Evolutionary conservation across 768 basidiomycete species (phyloP), one percentile per base, ranked within the genome.

Genomic region (Lentinula guzmanii): DNA sequence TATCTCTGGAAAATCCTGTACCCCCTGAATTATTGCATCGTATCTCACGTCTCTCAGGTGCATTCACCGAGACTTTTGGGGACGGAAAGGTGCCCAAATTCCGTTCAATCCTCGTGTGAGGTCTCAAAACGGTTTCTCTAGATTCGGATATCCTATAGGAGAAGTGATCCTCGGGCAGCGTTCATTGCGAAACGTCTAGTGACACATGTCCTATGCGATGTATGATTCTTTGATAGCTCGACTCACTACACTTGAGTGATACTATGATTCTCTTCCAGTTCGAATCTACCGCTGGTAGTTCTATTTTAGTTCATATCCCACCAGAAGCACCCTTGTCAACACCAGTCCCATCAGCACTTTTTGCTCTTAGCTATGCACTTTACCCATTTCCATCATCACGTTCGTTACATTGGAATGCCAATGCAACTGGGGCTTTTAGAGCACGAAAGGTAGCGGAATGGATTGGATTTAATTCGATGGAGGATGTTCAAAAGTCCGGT

Each of bases 21-120:
- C 73, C 70, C 0, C 66, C 73, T 9, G 80, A 82, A 58, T 63
- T 84, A n/a, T 65, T 87, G 21, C 83, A 85, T 62, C 79, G 77
- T 31, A 83, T 92, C 62, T 92, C 91, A n/a, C 84, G 87, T 57
- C 61, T 83, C 18, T 79, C 87, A 6, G 84, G 83, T 48, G 89
- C 86, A 4, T 85, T 86, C 64, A 70, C 85, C 4, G 86, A 89
- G 68, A 79, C 78, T 61, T 66, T 77, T 31, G 79, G 78, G 45
- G 72, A 75, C 58, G 79, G 81, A 62, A 76, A 78, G 72, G 86
- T 84, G 64, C 16, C 18, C 1, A 24, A 53, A 2, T 24, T 41
- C 39, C 18, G 21, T 6, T 28, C 3, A 62, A 70, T 46, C 46
- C 54, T 48, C 3, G 34, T 46, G 15, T 54, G 42, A 18, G 15